phyloP scores from a whole-genome alignment of 495 filamentous ascomycete genomes.

The Aspergillus coremiiformis region DNA sequence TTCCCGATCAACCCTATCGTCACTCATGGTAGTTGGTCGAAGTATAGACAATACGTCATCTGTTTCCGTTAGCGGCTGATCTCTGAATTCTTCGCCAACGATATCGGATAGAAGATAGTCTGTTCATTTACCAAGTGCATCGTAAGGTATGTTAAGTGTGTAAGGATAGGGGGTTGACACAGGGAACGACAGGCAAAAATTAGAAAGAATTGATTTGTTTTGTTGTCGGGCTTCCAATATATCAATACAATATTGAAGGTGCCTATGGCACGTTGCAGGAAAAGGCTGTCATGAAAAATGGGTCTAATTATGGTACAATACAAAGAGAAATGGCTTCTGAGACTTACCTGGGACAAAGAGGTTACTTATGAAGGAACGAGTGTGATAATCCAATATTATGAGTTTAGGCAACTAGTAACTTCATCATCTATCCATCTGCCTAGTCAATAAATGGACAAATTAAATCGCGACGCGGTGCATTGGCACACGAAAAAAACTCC shows the following conservation, averaged over 20 bases:
- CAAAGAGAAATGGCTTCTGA: neutral
- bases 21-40: slow-evolving; percentile 17
- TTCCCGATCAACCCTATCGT: slow-evolving; percentile 13
- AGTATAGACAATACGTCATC: slow-evolving; percentile 20
- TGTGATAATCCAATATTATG: neutral
- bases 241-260: neutral
- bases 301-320: neutral
- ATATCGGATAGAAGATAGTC: too few relatives aligned
- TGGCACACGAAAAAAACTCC: neutral
- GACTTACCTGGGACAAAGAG: neutral
- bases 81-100: neutral
- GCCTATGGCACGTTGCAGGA: neutral
- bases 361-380: neutral
- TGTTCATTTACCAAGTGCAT: neutral
- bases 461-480: neutral
- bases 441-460: neutral
- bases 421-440: neutral
- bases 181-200: neutral
- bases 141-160: neutral
- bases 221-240: neutral
- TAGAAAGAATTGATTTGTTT: neutral
- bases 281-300: neutral
- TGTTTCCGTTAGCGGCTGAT: slow-evolving; percentile 1
- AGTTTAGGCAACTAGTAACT: neutral
- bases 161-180: neutral